phyloP scores from a whole-genome alignment of 2,329 filamentous ascomycete genomes.

The Alternaria novae-zelandiae region DNA sequence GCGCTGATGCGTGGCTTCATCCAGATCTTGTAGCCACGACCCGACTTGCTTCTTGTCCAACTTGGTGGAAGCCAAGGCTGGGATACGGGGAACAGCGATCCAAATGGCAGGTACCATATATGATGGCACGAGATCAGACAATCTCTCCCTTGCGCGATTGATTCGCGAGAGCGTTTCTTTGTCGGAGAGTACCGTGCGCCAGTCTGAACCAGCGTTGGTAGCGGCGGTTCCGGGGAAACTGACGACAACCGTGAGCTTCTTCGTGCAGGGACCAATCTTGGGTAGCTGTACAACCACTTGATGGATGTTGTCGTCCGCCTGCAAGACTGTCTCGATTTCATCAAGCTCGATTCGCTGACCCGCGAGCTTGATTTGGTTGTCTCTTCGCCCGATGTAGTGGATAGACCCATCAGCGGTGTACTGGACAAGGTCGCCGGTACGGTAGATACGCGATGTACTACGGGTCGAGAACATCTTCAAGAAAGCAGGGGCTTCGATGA shows the following conservation, averaged over 20 bases:
- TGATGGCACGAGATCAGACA: constrained; percentile 34
- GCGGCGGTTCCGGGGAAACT: constrained; percentile 39
- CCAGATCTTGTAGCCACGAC: constrained; percentile 54
- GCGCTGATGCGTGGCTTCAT: constrained; percentile 48
- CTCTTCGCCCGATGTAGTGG: constrained; percentile 38
- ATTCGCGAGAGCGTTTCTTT: constrained; percentile 37
- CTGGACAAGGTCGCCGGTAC: constrained; percentile 43
- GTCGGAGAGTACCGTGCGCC: constrained; percentile 41
- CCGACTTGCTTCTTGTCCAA: constrained; percentile 44
- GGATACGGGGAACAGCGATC: constrained; percentile 47
- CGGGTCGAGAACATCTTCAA: constrained; percentile 20
- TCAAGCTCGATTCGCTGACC: constrained; percentile 46
- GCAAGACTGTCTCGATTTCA: constrained; percentile 41
- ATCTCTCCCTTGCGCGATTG: constrained; percentile 35
- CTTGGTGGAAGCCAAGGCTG: constrained; percentile 37
- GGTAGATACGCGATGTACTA: constrained; percentile 31
- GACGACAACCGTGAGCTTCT: constrained; percentile 55
- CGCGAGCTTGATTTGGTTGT: constrained; percentile 46
- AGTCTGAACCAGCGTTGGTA: constrained; percentile 26
- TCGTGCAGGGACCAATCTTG: constrained; percentile 49
- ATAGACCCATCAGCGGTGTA: constrained; percentile 39
- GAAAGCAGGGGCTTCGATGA: constrained; percentile 34
- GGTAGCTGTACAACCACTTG: constrained; percentile 54
- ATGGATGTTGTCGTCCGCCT: constrained; percentile 37
- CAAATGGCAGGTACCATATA: constrained; percentile 45